Conservation (phyloP, 75 land plant species). For the Picea sitchensis region DNA sequence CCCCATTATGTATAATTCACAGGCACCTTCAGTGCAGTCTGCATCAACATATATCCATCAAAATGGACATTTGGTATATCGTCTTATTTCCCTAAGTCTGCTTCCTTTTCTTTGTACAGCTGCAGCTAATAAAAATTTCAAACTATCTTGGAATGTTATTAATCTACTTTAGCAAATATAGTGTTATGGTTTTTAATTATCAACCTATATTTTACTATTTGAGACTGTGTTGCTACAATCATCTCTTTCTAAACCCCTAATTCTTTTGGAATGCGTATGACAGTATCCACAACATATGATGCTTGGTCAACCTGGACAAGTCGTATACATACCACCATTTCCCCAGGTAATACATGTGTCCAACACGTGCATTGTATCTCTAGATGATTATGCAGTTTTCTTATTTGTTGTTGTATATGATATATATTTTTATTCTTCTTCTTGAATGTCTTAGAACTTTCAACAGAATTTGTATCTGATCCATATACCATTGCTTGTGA, state of each 20-base stretch:
- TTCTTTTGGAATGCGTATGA: background rate
- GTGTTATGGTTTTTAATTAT: background rate
- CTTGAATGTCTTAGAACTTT: background rate
- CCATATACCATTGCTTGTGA: background rate
- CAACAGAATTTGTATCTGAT: background rate
- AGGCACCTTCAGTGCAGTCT: conserved; percentile 28
- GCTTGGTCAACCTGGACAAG: conserved; percentile 36
- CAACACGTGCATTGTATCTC: background rate
- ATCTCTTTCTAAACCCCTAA: background rate
- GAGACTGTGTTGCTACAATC: background rate
- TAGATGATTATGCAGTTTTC: background rate
- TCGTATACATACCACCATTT: conserved; percentile 28
- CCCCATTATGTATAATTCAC: conserved; percentile 29
- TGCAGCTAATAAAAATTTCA: background rate
- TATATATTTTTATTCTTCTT: background rate
- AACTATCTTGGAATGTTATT: background rate
- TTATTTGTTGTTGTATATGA: background rate
- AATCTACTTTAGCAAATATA: background rate
- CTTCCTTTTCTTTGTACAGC: background rate
- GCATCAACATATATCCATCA: conserved; percentile 27
- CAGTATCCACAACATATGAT: conserved; percentile 42
- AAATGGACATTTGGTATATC: conserved; percentile 31
- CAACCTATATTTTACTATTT: background rate
- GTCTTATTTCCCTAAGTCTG: background rate
- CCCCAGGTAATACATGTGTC: conserved; percentile 20